Evolutionary conservation across 1,284 basidiomycete species (phyloP).

Genomic region (Phellopilus nigrolimitatus): DNA sequence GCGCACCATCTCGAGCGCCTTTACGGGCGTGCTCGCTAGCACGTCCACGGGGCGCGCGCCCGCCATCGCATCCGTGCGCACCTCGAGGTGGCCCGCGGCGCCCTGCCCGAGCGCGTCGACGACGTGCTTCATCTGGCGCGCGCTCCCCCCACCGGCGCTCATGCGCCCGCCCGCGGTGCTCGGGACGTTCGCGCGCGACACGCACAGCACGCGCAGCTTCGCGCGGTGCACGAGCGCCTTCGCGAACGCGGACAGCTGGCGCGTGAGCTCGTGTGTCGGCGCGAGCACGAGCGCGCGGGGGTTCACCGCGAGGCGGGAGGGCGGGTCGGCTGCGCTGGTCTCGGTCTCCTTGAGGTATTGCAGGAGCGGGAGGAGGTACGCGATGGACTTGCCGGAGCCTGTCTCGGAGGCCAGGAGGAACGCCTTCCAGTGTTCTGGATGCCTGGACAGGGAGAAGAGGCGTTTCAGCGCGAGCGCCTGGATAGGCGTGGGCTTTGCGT

Average conservation of each 20-base stretch:
- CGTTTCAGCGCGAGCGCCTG: conserved; percentile 66
- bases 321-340: conserved; percentile 21
- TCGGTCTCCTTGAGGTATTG: conserved; percentile 70
- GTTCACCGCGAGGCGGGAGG: conserved; percentile 32
- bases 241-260: conserved; percentile 70
- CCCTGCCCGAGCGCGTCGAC: conserved; percentile 26
- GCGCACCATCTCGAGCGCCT: conserved; percentile 64
- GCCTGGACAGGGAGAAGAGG: conserved; percentile 35
- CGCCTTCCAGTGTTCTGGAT: conserved; percentile 39
- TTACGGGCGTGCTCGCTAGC: conserved; percentile 73
- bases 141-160: conserved; percentile 32
- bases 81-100: conserved; percentile 28
- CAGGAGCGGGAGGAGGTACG: conserved; percentile 79
- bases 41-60: conserved; percentile 53
- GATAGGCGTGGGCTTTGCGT: conserved; percentile 63
- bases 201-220: conserved; percentile 71
- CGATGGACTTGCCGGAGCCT: conserved; percentile 87
- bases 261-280: conserved; percentile 83
- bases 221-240: conserved; percentile 70
- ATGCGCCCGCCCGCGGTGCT: conserved; percentile 29
- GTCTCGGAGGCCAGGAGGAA: conserved; percentile 82
- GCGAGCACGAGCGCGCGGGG: conserved; percentile 79
- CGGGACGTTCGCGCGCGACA: conserved; percentile 55
- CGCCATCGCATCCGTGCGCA: conserved; percentile 21
- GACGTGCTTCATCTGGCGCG: conserved; percentile 46